Evolutionary conservation across 208 protist species (phyloP), one percentile per base, ranked within the genome.

Genomic region (Wallacemonas sp.): DNA sequence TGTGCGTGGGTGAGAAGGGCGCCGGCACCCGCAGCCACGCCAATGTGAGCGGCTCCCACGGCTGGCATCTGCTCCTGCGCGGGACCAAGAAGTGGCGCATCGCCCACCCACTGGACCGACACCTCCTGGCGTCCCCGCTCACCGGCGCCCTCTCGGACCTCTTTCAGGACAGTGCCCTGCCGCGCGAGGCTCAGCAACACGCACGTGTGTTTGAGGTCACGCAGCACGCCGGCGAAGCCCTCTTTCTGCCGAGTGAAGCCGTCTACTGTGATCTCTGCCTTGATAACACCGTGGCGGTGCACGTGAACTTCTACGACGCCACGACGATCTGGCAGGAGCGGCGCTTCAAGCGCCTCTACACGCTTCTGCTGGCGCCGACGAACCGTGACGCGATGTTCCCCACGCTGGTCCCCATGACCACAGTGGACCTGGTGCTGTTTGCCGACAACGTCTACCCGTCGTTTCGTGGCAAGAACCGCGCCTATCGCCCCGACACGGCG

Each of bases 201-300:
- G 70, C 76, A 6, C 34, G 76, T 5, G 49, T 81, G 12, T 81
- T 70, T 48, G 54, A 62, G 21, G 56, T 68, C 24, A 65, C 60
- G 19, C 76, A 81, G 44, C 19, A 54, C 9, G 71, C 58, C 17
- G 76, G 76, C 14, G 70, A 81, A 30, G 69, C 76, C 0, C 29
- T 81, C 1, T 81, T 81, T 54, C 17, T 81, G 12, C 76, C 76
- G n/a, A 65, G 55, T 49, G 76, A 81, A 32, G 76, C 70, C 8
- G 38, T 77, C n/a, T 44, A 70, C 57, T 33, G 38, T 6, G 68
- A 76, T 3, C 14, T 71, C 4, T 66, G 68, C 16, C 49, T 79
- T 2, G 60, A 65, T 17, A 36, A 66, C 17, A 66, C 58, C 2
- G 36, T 58, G 17, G 19, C 65, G 12, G 34, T 73, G 4, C 56